Conservation (phyloP, 805 yeast species). For the Vanderwaltozyma tropicalis region DNA sequence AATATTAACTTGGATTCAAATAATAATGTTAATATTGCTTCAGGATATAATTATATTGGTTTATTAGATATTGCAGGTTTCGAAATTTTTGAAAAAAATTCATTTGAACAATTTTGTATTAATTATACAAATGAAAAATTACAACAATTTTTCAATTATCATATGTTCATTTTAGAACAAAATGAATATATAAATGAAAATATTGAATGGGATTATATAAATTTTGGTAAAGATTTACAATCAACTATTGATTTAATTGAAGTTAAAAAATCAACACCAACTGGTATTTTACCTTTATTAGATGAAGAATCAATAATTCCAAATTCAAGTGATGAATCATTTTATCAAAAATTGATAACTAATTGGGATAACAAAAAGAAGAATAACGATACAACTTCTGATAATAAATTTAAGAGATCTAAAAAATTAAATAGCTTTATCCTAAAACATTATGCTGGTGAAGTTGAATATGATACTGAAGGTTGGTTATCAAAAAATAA, state of each 20-base stretch:
- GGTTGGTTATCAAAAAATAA: constrained; percentile 93
- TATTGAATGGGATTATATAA: constrained; percentile 92
- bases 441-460: constrained; percentile 89
- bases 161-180: constrained; percentile 94
- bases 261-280: constrained; percentile 38
- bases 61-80: constrained; percentile 96
- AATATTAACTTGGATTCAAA: constrained; percentile 48
- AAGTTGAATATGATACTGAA: constrained; percentile 84
- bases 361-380: constrained; percentile 43
- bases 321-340: constrained; percentile 71
- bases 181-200: constrained; percentile 89
- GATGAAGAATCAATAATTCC: constrained; percentile 97
- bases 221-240: constrained; percentile 89
- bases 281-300: constrained; percentile 75
- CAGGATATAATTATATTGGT: constrained; percentile 85
- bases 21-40: background rate
- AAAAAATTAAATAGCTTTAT: constrained; percentile 69
- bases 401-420: constrained; percentile 58
- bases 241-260: constrained; percentile 92
- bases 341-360: constrained; percentile 64
- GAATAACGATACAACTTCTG: constrained; percentile 5
- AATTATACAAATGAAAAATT: constrained; percentile 95
- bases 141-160: constrained; percentile 96
- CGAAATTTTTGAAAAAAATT: constrained; percentile 87
- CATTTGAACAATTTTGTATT: constrained; percentile 94